Conservation (phyloP, 768 basidiomycete genomes). For the Mycena latifolia region DNA sequence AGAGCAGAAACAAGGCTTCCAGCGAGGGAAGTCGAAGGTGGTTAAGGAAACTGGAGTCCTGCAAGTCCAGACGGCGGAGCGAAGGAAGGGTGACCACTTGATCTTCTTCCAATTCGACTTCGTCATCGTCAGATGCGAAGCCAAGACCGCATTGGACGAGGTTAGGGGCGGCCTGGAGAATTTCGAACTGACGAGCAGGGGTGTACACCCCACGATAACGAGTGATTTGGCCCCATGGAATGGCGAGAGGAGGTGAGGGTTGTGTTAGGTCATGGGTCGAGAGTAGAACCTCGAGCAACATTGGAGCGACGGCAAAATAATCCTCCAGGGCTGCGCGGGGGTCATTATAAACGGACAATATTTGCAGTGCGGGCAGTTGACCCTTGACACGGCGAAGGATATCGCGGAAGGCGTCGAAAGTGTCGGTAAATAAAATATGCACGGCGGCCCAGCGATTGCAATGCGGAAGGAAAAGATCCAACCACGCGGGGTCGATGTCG, state of each 20-base stretch:
- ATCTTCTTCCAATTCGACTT: not conserved
- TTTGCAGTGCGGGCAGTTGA: not conserved
- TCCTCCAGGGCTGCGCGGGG: not conserved
- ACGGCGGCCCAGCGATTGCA: not conserved
- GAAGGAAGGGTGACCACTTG: not conserved
- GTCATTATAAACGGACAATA: not conserved
- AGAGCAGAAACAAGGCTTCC: not conserved
- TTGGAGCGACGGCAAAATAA: not conserved
- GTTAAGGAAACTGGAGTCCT: not conserved
- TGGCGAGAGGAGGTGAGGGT: not conserved
- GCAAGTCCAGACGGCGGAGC: not conserved
- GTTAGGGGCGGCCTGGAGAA: not conserved
- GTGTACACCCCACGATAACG: not conserved
- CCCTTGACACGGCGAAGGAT: not conserved
- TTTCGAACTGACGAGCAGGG: not conserved
- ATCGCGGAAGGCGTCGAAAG: not conserved
- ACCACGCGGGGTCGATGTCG: not conserved
- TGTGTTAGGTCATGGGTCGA: not conserved
- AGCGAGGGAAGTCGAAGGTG: not conserved
- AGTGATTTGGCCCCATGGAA: not conserved
- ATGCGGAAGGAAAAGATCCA: not conserved
- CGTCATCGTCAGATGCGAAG: not conserved
- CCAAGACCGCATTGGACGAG: not conserved
- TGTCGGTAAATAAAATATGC: not conserved
- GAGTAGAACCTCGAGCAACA: not conserved